phyloP scores from a whole-genome alignment of 2,329 filamentous ascomycete genomes.

The Fusarium dlaminii region DNA sequence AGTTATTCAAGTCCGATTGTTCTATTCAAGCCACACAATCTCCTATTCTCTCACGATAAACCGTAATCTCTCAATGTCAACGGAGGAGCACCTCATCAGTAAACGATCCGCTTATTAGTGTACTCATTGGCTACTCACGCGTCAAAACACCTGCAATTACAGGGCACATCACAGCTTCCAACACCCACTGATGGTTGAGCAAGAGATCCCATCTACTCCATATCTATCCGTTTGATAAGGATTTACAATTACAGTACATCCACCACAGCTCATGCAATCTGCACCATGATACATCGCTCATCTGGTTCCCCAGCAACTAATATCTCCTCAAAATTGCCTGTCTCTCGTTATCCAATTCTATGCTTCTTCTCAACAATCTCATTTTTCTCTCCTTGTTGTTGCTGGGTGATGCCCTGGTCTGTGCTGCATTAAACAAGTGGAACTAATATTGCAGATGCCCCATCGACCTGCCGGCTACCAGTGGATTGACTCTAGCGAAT shows the following conservation, averaged over 20 bases:
- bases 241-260: not conserved
- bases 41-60: not conserved
- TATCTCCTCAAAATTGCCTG: not conserved
- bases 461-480: constrained; percentile 34
- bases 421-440: constrained; percentile 47
- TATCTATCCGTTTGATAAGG: not conserved
- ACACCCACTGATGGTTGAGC: not conserved
- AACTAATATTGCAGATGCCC: constrained; percentile 45
- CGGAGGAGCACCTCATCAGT: not conserved
- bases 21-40: constrained; percentile 1
- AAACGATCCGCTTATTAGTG: constrained; percentile 13
- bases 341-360: constrained; percentile 9
- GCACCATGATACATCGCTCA: not conserved
- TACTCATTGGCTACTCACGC: constrained; percentile 28
- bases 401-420: constrained; percentile 43
- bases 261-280: not conserved
- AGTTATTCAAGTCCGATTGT: not conserved
- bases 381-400: constrained; percentile 35
- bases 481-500: constrained; percentile 33
- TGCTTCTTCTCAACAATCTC: constrained; percentile 3
- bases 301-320: constrained; percentile 22
- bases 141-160: constrained; percentile 26
- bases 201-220: not conserved
- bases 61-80: not conserved
- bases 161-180: constrained; percentile 18